Base-by-base conservation (phyloP, 2,329 filamentous ascomycete genomes). In the Lecanosticta acicola region DNA sequence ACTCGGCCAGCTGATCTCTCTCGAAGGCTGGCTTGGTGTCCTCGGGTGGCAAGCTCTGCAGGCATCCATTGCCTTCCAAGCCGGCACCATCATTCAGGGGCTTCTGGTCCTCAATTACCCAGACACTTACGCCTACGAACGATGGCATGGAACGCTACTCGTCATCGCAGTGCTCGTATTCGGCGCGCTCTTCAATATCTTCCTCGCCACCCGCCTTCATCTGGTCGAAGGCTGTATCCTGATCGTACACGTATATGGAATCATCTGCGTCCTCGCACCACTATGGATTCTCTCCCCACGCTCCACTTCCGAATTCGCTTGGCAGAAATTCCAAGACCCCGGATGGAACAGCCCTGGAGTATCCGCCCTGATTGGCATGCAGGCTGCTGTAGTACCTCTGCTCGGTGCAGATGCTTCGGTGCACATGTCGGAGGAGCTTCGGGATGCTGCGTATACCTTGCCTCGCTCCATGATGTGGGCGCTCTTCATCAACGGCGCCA, bases 241-340 rank as follows among this genome's bases (percentile, higher is more conserved):
- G 14, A 66, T 73, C 18, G 56, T 76, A 4, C 73, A 76, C 43
- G 60, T 75, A 11, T 58, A 72, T 11, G 73, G 73, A 4, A 75
- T 75, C 58, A 73, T 76, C 41, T 72, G 68, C 1, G 71, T 75
- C 40, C 55, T 76, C 4, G 45, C 35, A 7, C 66, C 70, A 0
- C 55, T 75, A 3, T 59, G 66, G 36, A 61, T 67, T 2, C 61
- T 73, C 48, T 45, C 41, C 2, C 39, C 39, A 17, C 32, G 45
- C 16, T 39, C 45, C 3, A 43, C 33, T 3, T 42, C 45, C 13
- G 21, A 42, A 2, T 47, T 43, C 35, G 45, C 46, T 3, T 51
- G 49, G 49, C n/a, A 18, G n/a, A 26, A 26, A 3, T 48, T 46
- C 10, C 39, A 40, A 35, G 43, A 51, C 21, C 43, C 46, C 13